These are phyloP conservation scores for Starmerella roubikii DNA, from an alignment of 805 yeast genomes.

Conservation along the genomic window DNA sequence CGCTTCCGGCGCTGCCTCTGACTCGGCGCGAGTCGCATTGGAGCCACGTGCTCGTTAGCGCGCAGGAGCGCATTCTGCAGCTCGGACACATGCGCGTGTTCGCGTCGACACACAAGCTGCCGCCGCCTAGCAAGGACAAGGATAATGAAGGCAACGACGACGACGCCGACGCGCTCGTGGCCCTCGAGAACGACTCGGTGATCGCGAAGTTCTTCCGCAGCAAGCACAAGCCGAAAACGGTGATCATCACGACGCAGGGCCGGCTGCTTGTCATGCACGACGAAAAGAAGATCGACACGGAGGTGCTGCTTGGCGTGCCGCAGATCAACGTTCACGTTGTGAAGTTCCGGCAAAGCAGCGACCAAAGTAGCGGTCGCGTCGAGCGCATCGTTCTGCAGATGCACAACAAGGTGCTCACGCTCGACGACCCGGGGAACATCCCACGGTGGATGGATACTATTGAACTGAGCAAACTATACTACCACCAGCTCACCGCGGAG, in stretches of 20 bases:
- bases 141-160: neutral
- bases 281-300: slow-evolving; percentile 23
- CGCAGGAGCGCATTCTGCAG: slow-evolving; percentile 36
- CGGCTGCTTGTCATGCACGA: slow-evolving; percentile 25
- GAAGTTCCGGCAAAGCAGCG: slow-evolving; percentile 20
- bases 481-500: slow-evolving; percentile 21
- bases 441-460: slow-evolving; percentile 26
- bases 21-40: slow-evolving; percentile 38
- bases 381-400: slow-evolving; percentile 25
- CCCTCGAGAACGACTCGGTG: slow-evolving; percentile 18
- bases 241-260: slow-evolving; percentile 27
- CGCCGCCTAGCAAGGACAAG: neutral
- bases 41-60: slow-evolving; percentile 30
- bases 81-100: slow-evolving; percentile 30
- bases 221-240: slow-evolving; percentile 20
- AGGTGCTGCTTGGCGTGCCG: slow-evolving; percentile 26
- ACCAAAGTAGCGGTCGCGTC: slow-evolving; percentile 8
- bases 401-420: slow-evolving; percentile 24
- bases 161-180: slow-evolving; percentile 9
- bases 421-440: slow-evolving; percentile 25
- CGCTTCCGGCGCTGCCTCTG: slow-evolving; percentile 27
- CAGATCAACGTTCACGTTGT: slow-evolving; percentile 25
- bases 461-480: slow-evolving; percentile 22
- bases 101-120: slow-evolving; percentile 17
- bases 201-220: slow-evolving; percentile 23